phyloP scores from a whole-genome alignment of 805 yeast species.

The Teunomyces stri region DNA sequence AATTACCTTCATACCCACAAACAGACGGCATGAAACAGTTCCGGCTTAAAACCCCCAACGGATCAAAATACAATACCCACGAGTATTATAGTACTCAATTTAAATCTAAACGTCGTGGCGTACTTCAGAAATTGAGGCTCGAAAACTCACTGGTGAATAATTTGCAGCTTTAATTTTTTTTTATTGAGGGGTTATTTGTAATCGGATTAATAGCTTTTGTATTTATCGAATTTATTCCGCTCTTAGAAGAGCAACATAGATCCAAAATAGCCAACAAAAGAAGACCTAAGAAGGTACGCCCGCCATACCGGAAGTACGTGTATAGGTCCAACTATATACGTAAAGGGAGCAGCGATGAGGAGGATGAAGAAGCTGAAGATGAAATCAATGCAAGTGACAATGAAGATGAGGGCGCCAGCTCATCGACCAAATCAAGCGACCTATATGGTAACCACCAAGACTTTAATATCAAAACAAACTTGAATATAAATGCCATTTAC shows the following conservation, averaged over 20 bases:
- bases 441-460: conserved; percentile 22
- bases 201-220: conserved; percentile 9
- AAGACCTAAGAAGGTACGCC: conserved; percentile 78
- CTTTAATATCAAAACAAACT: conserved; percentile 22
- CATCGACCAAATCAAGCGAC: conserved; percentile 7
- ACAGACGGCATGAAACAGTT: conserved; percentile 1
- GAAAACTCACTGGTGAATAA: neutral
- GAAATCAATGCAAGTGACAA: conserved; percentile 17
- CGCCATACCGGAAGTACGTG: conserved; percentile 76
- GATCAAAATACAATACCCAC: neutral
- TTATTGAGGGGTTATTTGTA: conserved; percentile 5
- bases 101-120: neutral
- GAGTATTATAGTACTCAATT: neutral
- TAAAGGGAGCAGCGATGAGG: conserved; percentile 25
- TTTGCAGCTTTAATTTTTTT: neutral
- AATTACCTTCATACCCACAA: neutral
- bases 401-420: conserved; percentile 8
- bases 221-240: neutral
- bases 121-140: conserved; percentile 1
- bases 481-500: conserved; percentile 32
- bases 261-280: conserved; percentile 77
- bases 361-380: conserved; percentile 13
- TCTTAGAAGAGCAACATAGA: neutral
- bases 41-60: neutral
- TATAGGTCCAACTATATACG: conserved; percentile 42